Evolutionary conservation across 2,329 filamentous ascomycete species (phyloP), one percentile per base, ranked within the genome.

Genomic region (Nemania serpens): DNA sequence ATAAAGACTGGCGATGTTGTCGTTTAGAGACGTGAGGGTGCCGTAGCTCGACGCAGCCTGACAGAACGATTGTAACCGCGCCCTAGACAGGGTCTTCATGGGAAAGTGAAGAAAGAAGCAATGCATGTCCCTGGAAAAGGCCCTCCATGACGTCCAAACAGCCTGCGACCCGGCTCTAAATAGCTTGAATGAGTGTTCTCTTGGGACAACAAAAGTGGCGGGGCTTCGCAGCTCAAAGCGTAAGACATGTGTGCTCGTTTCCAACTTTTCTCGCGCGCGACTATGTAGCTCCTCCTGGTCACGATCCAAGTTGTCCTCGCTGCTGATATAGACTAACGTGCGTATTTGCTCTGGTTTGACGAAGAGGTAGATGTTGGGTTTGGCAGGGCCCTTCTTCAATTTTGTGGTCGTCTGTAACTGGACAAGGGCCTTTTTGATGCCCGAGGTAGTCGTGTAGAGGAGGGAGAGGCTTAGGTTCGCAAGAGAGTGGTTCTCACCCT

Each of bases 41-140:
- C 49, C 59, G 11, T 2, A 13, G 20, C 12, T 51, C 22, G 59
- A 61, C 3, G 45, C 59, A 34, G 45, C 39, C 17, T 41, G 36
- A 17, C 59, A 61, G 33, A 61, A 61, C 4, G 49, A 58, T 29
- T 41, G 1, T 41, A 61, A 22, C 6, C 25, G 59, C 5, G 43
- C 13, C 25, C 58, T 58, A 20, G 59, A 55, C 17, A 58, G 22
- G 39, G 25, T 42, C 20, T 11, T 55, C 39, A 36, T 55, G 2
- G 59, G 59, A n/a, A 62, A 51, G 34, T 62, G 50, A 48, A 58
- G 46, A 34, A 51, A 50, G 39, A 62, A 62, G 42, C 45, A 50
- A 47, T 36, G 45, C 1, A 55, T 37, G 4, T 62, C 49, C 34
- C 7, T 58, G 1, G 50, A 55, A 22, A 62, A 62, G 20, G 33